phyloP scores from a whole-genome alignment of 192 early-diverging fungal species.

The Coemansia biformis region DNA sequence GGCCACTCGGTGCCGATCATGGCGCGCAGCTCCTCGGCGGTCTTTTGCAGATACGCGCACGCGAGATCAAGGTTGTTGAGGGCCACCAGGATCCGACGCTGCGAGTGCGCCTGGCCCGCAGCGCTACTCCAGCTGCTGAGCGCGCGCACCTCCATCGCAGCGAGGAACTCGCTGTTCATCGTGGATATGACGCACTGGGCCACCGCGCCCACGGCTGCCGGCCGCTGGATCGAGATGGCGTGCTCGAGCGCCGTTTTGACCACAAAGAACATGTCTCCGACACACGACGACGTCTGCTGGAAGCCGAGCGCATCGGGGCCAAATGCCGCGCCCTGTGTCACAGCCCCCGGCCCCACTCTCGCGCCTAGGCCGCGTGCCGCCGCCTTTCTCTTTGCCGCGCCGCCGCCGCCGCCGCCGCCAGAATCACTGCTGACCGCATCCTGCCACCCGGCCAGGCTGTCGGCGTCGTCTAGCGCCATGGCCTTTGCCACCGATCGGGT shows the following conservation, averaged over 20 bases:
- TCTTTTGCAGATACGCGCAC: conserved; percentile 69
- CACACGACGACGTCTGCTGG: conserved; percentile 52
- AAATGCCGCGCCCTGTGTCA: background rate
- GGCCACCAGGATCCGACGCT: conserved; percentile 52
- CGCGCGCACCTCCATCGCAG: conserved; percentile 25
- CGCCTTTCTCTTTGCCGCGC: background rate
- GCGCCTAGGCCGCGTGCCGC: no score
- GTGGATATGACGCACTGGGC: conserved; percentile 59
- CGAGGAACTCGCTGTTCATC: conserved; percentile 21
- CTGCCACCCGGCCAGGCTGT: conserved; percentile 30
- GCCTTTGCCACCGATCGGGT: conserved; percentile 29
- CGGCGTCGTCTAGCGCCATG: conserved; percentile 40
- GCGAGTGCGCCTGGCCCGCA: background rate
- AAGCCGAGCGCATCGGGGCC: background rate
- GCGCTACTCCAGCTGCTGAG: conserved; percentile 13
- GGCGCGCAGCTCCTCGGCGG: conserved; percentile 60
- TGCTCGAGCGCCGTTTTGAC: conserved; percentile 68
- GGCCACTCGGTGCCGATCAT: conserved; percentile 53
- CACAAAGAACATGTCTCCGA: conserved; percentile 94
- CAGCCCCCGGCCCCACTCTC: background rate
- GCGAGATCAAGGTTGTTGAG: conserved; percentile 89
- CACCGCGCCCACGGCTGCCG: conserved; percentile 63
- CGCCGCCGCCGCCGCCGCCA: background rate
- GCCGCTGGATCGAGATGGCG: conserved; percentile 66
- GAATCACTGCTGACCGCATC: conserved; percentile 5